Percentiles rank a stretch among this genome's conserved stretches.
These are phyloP conservation scores for Pyrus hybrid DNA, from an alignment of 331 rosid genomes.

Conservation along the genomic window DNA sequence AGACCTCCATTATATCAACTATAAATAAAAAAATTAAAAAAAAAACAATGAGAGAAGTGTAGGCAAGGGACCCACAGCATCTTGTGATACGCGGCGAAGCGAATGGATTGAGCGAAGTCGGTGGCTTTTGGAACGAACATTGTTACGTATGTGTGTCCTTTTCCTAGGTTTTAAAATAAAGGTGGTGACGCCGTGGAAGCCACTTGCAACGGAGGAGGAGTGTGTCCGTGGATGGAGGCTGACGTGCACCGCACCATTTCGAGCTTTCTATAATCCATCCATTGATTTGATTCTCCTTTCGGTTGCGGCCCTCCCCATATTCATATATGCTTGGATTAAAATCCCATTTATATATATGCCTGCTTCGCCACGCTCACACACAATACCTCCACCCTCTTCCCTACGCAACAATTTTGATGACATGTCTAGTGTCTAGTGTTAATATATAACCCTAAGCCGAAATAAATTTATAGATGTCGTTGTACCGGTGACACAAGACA, in stretches of 20 bases:
- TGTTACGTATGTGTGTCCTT: background rate
- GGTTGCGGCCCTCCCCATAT: background rate
- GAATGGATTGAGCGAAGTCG: conserved; percentile 10
- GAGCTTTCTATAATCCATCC: background rate
- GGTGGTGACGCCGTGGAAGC: conserved; percentile 42
- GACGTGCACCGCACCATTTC: conserved; percentile 34
- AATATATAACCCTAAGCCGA: no score
- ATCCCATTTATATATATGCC: background rate
- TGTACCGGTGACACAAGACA: no score
- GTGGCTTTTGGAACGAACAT: no score
- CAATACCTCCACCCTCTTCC: background rate
- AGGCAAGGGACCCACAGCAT: background rate
- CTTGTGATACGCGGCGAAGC: conserved; percentile 34
- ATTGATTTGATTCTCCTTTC: background rate
- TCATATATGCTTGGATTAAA: background rate
- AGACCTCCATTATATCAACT: no score
- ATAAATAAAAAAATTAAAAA: no score
- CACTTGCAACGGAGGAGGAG: conserved; percentile 29
- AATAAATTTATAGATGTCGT: no score
- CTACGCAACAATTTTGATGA: background rate
- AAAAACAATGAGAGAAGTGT: background rate
- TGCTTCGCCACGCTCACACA: background rate
- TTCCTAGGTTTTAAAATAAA: background rate
- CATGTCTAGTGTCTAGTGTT: background rate
- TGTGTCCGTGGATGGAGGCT: conserved; percentile 13